A percentile compares a stretch with the other conserved stretches of the same genome.
Evolutionary conservation across 345 rosid genomes (phyloP).

Genomic region (Populus ilicifolia): DNA sequence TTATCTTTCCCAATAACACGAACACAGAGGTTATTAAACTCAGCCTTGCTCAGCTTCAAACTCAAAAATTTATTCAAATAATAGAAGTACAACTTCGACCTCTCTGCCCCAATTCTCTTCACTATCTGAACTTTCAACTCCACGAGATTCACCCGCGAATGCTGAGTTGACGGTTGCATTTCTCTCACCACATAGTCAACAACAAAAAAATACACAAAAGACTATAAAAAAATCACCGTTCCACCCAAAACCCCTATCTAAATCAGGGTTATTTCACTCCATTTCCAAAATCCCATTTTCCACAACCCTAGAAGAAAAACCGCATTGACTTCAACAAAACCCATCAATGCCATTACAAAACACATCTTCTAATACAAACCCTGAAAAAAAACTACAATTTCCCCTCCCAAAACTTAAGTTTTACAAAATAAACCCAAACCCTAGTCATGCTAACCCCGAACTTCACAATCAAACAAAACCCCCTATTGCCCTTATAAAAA

Average conservation of each 20-base stretch:
- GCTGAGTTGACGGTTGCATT: constrained; percentile 20
- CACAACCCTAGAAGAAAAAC: not conserved
- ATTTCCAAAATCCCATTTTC: constrained; percentile 16
- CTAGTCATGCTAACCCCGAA: not conserved
- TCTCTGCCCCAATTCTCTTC: constrained; percentile 36
- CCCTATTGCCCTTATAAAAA: not conserved
- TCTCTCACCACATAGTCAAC: constrained; percentile 20
- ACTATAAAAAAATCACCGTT: constrained; percentile 4
- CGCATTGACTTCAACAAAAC: not conserved
- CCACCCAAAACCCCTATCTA: not conserved
- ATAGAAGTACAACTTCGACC: constrained; percentile 35
- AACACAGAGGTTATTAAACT: constrained; percentile 35
- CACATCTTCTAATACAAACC: constrained; percentile 2
- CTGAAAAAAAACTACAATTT: not conserved
- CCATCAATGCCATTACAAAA: constrained; percentile 6
- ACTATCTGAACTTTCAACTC: constrained; percentile 36
- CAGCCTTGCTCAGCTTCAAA: constrained; percentile 30
- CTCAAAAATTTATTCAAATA: constrained; percentile 34
- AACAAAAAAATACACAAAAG: no score
- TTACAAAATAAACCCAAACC: not conserved
- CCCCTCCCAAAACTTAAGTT: not conserved
- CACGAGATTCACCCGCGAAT: constrained; percentile 16
- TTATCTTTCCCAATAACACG: constrained; percentile 39
- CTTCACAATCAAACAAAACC: not conserved
- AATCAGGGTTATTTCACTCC: constrained; percentile 11